Base-by-base conservation (phyloP, 2,329 filamentous ascomycete species). In the Thelonectria olida region DNA sequence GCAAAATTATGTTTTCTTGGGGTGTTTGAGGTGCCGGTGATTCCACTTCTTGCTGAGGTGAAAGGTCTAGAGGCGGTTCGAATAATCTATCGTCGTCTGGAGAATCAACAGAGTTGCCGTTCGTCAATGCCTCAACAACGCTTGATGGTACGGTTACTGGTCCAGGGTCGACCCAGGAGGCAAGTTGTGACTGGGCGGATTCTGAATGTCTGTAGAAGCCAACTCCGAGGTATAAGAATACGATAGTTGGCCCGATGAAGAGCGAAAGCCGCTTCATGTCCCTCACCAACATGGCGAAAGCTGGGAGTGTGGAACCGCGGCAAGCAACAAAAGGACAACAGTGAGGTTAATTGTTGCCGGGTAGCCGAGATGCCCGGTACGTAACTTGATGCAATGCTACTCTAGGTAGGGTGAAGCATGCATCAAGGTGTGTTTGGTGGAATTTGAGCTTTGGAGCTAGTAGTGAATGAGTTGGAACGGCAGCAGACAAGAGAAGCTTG, bases 251-350 rank as follows among this genome's bases (percentile, higher is more conserved):
- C 13, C 69, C 70, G 4, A 75, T 22, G 7, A 76, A 52, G 20
- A 80, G 60, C n/a, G 66, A 62, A 20, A 77, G 54, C 4, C 75
- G 74, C 64, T 68, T 72, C 22, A 74, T 58, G 51, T 78, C 75
- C 48, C 72, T 68, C 22, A 73, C 66, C 31, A 78, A 57, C 76
- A 78, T 78, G 34, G 50, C 66, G 67, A 41, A 7, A 45, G 25
- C 3, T 23, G 7, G 39, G 13, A 17, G 38, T 13, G 7, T 9
- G 34, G 25, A 34, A 23, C 12, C 38, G 22, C 17, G 25, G 10
- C 4, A 22, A 20, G 10, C 13, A 34, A 34, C 31, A 15, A 15
- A n/a, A 13, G 28, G 31, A 34, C 10, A 10, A 6, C 15, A 6
- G 31, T 34, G 28, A 3, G 28, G 9, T 10, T 34, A 15, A 15